Evolutionary conservation across 23 red algal genomes (phyloP), one percentile per base, ranked within the genome.

Genomic region (Gracilaria domingensis): DNA sequence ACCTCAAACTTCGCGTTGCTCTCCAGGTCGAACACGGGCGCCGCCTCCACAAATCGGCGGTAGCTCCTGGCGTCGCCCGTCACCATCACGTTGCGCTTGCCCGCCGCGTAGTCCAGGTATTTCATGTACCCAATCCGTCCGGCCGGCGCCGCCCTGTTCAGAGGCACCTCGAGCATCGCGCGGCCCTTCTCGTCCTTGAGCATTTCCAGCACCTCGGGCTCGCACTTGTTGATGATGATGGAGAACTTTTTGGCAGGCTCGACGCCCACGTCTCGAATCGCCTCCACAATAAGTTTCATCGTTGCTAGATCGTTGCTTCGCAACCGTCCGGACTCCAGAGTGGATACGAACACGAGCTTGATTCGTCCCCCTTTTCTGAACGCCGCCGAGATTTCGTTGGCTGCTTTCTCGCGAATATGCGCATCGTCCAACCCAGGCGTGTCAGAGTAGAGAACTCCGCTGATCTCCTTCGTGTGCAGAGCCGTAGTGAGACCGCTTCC

Each of bases 211-310:
- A 62, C 53, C 26, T 59, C 79, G 14, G 33, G 0, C 39, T 82
- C 58, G 29, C 79, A 82, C 36, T 82, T 82, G 58, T 82, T 82
- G 33, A 82, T 5, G 23, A 82, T 82, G 13, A 82, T 29, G 53
- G 79, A 82, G 18, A 82, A 82, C 38, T 45, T 24, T 14, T 42
- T 28, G 18, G 29, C 6, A 34, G 58, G 54, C 21, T 82, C 58
- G 8, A 82, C 54, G 8, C 23, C 23, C 35, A 62, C 79, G 1
- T 36, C 12, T 40, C 14, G 58, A 82, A 82, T 65, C 0, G 79
- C 79, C 2, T 38, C 54, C 30, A 82, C 1, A 18, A 82, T 82
- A 11, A 48, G 8, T 65, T 14, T 65, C 54, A 82, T 82, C 1
- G 54, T 82, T 1, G 37, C 42, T 8, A 82, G 4, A 82, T 82